phyloP scores from a whole-genome alignment of 2,329 filamentous ascomycete genomes.

The Cucurbitaria berberidis region DNA sequence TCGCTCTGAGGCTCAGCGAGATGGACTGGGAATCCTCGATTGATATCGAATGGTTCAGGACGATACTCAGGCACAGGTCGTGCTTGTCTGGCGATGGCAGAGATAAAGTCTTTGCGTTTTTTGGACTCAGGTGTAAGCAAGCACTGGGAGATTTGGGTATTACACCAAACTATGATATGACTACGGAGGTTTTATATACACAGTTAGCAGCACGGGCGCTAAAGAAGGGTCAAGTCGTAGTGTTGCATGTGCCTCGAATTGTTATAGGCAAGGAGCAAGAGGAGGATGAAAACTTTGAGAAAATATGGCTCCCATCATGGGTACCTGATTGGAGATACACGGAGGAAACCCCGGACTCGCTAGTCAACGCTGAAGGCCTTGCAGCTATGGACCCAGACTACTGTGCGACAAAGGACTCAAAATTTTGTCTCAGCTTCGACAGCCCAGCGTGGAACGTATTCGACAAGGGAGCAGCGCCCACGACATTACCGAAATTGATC shows the following conservation, averaged over 20 bases:
- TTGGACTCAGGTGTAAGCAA: slow-evolving; percentile 3
- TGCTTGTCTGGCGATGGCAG: slow-evolving; percentile 1
- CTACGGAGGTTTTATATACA: slow-evolving; percentile 5
- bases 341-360: not conserved
- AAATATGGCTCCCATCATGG: slow-evolving; percentile 6
- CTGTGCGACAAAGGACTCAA: not conserved
- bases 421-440: not conserved
- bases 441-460: not conserved
- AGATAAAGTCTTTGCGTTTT: slow-evolving; percentile 17
- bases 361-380: not conserved
- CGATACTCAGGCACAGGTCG: slow-evolving; percentile 4
- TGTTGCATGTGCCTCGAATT: not conserved
- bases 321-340: slow-evolving; percentile 16
- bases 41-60: slow-evolving; percentile 1
- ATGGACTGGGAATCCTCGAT: slow-evolving; percentile 1
- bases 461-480: not conserved
- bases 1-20: not conserved
- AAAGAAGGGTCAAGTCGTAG: not conserved
- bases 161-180: slow-evolving; percentile 3
- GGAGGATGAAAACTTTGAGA: not conserved
- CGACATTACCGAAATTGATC: not conserved
- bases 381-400: not conserved
- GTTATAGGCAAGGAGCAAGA: not conserved
- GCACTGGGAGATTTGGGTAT: slow-evolving; percentile 4
- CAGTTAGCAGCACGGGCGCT: slow-evolving; percentile 4